Evolutionary conservation across 805 yeast species (phyloP), one percentile per base, ranked within the genome.

Genomic region (Vanderwaltozyma verrucispora): DNA sequence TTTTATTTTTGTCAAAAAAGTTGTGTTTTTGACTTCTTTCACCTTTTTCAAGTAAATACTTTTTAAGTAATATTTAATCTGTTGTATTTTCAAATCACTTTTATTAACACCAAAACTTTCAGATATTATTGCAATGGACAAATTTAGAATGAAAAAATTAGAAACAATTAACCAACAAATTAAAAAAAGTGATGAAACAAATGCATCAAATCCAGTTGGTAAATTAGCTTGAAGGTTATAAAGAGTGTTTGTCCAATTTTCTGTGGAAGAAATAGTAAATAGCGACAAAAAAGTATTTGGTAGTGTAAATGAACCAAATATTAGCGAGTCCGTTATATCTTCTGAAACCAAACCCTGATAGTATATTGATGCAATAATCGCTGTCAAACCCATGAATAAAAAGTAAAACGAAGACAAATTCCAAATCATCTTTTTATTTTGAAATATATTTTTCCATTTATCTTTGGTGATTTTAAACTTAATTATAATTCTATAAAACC

Each of bases 241-340:
- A n/a, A 34, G 14, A 8, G 13, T 28, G 8, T 34, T 32, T 14
- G 37, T 34, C 37, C 37, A 34, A 15, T 34, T 34, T 28, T 34
- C 37, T 12, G 32, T 34, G 4, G 37, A 27, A 5, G 37, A 14
- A 21, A 34, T 28, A 5, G 28, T 34, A 10, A 28, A 17, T 16
- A 34, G 12, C 3, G 37, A 34, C 4, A 34, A 5, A 28, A 34
- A 34, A 2, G 32, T 20, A 34, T 34, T 28, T 21, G 26, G 14
- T 21, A 34, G 16, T n/a, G 28, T 15, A 29, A 26, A 34, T 4
- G 6, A 20, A 13, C 37, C 32, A 28, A 34, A 34, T 16, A 28
- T 32, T 6, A 34, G 10, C 5, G 21, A 26, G 20, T 28, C 32
- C 11, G 12, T 8, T 2, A 28, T 6, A 4, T 29, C 26, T 3